Percentiles rank a stretch among this genome's conserved stretches.
Evolutionary conservation across 805 yeast species (phyloP).

Genomic region (Scheffersomyces ergatensis): DNA sequence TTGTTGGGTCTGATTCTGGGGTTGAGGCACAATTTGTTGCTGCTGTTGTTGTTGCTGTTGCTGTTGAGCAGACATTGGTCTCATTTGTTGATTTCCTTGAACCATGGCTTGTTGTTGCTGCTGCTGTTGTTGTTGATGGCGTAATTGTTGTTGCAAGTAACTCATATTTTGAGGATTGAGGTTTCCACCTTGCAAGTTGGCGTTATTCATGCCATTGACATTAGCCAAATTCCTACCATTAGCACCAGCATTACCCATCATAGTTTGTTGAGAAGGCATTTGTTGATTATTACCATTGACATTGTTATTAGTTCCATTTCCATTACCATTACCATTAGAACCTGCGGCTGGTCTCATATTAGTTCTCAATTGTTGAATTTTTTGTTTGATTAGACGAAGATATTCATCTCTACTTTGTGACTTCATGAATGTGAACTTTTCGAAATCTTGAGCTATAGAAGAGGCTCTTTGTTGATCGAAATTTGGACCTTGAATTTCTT

Average conservation of each 20-base stretch:
- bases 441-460: conserved; percentile 65
- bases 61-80: conserved; percentile 48
- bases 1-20: conserved; percentile 8
- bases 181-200: background rate
- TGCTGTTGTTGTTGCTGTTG: conserved; percentile 17
- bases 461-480: conserved; percentile 36
- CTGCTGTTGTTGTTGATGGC: conserved; percentile 14
- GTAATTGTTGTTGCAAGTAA: conserved; percentile 10
- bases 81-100: conserved; percentile 47
- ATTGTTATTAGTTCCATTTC: background rate
- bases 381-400: conserved; percentile 38
- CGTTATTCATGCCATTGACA: background rate
- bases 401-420: conserved; percentile 60
- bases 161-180: background rate
- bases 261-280: conserved; percentile 1
- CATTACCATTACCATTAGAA: conserved; percentile 4
- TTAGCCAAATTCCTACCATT: conserved; percentile 10
- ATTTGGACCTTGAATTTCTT: conserved; percentile 32
- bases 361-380: conserved; percentile 31
- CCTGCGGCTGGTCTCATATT: conserved; percentile 9
- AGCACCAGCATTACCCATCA: conserved; percentile 23
- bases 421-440: conserved; percentile 59
- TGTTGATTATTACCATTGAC: conserved; percentile 13
- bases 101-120: conserved; percentile 16
- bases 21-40: conserved; percentile 7